phyloP scores from a whole-genome alignment of 176 grass and related monocot species.

The Phoenix roebelenii region DNA sequence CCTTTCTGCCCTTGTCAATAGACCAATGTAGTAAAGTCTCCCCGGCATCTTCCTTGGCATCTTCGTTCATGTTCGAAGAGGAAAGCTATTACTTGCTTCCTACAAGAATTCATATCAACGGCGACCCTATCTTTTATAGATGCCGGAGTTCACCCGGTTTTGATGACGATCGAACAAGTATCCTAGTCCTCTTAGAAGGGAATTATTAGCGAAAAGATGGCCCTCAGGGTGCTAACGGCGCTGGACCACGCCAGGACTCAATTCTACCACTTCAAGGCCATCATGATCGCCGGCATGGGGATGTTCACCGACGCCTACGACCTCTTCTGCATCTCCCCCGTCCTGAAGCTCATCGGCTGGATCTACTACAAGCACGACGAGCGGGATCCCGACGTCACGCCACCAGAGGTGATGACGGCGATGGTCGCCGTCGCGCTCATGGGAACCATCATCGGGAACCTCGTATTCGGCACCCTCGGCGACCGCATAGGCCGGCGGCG shows the following conservation, averaged over 20 bases:
- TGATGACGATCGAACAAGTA: background rate
- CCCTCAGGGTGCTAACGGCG: conserved; percentile 17
- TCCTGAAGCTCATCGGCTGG: conserved; percentile 29
- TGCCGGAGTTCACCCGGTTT: too few relatives aligned
- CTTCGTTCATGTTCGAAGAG: too few relatives aligned
- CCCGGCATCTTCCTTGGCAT: too few relatives aligned
- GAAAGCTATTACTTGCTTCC: too few relatives aligned
- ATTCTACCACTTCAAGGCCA: conserved; percentile 44
- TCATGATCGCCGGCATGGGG: conserved; percentile 36
- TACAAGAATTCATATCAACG: too few relatives aligned
- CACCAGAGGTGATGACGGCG: conserved; percentile 18
- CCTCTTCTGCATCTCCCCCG: conserved; percentile 36
- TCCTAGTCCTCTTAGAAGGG: too few relatives aligned
- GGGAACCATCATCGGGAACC: conserved; percentile 23
- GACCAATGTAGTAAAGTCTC: too few relatives aligned
- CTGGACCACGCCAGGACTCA: conserved; percentile 26
- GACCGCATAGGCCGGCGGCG: conserved; percentile 23
- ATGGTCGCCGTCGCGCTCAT: conserved; percentile 16
- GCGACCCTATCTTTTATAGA: too few relatives aligned
- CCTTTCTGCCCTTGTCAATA: too few relatives aligned
- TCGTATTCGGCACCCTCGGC: conserved; percentile 24
- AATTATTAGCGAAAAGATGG: conserved; percentile 1
- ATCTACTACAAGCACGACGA: conserved; percentile 20
- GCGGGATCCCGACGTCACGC: background rate
- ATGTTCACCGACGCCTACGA: conserved; percentile 41